Base-by-base conservation (phyloP, 257 asterid species). In the Coffea eugenioides region DNA sequence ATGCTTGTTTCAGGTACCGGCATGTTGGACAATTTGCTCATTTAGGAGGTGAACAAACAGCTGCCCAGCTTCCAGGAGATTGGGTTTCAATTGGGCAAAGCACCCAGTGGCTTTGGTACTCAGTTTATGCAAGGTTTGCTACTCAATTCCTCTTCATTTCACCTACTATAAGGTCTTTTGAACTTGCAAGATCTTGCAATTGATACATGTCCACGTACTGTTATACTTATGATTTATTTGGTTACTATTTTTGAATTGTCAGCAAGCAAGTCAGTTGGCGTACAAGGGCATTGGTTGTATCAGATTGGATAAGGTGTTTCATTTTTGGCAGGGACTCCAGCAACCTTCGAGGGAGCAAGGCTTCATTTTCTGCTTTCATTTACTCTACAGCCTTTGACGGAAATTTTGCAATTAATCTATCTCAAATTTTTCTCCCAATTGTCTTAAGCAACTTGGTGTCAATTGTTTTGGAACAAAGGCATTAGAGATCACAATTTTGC, bases 191-290 rank as follows among this genome's bases (percentile, higher is more conserved):
- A 12, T 27, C 45, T 34, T 20, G 14, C 36, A 36, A 21, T 69
- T 68, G 27, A 49, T 27, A 36, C 13, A 10, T 31, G 52, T 10
- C 16, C 74, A 48, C 4, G 36, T 51, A 18, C 25, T 54, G 23
- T 21, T 45, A 69, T 34, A 54, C 27, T 68, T 25, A 52, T 3
- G 9, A 45, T 62, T 34, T 31, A 51, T 43, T 56, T 81, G 80
- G 71, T 79, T 5, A 41, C 16, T 77, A 0, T 84, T 8, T 74
- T 46, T 76, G 15, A 67, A 59, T 80, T 45, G 75, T 49, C 96
- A 95, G 98, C 91, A 95, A 95, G 89, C 97, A 87, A 67, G 98
- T 95, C 56, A 95, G 98, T 81, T 92, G 99, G 99, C 97, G 99
- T 57, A 93, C 99, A 21, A 88, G 98, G 86, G 92, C 96, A 49